A percentile compares a stretch with the other conserved stretches of the same genome.
These are phyloP conservation scores for Psilocybe cyanescens DNA, from an alignment of 768 basidiomycete genomes.

Conservation along the genomic window DNA sequence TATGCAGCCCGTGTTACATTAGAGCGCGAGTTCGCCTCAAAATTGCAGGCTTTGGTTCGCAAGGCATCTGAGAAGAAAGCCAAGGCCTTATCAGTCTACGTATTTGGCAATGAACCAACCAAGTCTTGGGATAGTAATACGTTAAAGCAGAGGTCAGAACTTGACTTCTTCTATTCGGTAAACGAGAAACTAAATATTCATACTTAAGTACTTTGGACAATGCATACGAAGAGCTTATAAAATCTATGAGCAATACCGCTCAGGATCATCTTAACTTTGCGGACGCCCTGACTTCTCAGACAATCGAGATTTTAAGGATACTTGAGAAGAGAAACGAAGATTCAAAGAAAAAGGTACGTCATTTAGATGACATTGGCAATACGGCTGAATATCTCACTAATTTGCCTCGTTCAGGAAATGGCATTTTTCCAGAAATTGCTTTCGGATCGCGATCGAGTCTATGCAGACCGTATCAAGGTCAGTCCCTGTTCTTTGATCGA, in stretches of 20 bases:
- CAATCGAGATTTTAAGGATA: conserved; percentile 64
- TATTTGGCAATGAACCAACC: conserved; percentile 71
- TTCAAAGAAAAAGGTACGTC: conserved; percentile 64
- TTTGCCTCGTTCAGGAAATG: conserved; percentile 50
- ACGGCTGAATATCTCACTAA: not conserved
- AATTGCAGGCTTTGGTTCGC: conserved; percentile 65
- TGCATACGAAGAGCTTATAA: conserved; percentile 72
- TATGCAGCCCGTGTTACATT: conserved; percentile 67
- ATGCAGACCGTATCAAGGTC: conserved; percentile 74
- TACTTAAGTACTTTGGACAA: conserved; percentile 64
- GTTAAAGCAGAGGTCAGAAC: conserved; percentile 55
- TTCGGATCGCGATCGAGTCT: conserved; percentile 69
- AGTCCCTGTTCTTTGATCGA: conserved; percentile 8
- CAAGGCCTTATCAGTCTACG: conserved; percentile 54
- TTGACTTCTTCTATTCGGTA: not conserved
- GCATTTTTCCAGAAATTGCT: conserved; percentile 74
- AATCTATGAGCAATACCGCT: conserved; percentile 59
- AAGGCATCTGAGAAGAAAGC: conserved; percentile 75
- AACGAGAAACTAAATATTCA: not conserved
- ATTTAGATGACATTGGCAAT: not conserved
- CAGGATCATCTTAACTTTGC: conserved; percentile 74
- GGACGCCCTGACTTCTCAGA: conserved; percentile 59
- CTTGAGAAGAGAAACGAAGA: conserved; percentile 69
- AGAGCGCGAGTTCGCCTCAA: conserved; percentile 80
- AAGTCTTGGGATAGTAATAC: conserved; percentile 59